Base-by-base conservation (phyloP, 2,329 filamentous ascomycete species). In the Grosmannia serpens region DNA sequence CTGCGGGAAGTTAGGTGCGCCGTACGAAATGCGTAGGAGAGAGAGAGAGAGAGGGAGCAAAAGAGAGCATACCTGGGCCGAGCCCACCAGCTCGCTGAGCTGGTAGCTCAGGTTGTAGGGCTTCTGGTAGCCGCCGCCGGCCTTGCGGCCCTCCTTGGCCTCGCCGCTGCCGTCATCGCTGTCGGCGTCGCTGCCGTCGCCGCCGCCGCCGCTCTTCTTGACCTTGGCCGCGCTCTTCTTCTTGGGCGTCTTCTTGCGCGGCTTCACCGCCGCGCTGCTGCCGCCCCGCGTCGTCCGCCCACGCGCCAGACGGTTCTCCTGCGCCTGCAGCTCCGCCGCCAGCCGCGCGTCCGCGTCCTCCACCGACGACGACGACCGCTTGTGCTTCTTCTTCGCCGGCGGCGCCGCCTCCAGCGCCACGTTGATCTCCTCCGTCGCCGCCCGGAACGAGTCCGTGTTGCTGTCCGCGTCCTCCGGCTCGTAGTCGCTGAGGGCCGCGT, bases 61-160 rank as follows among this genome's bases (percentile, higher is more conserved):
- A 33, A 13, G 13, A 26, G n/a, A 15, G n/a, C 22, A 26, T 24
- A 87, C 85, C 73, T 81, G 82, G 17, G 81, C 75, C 67, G 88
- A 86, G 53, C 87, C 87, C 59, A 87, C 81, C 24, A 94, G 75
- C 59, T 84, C 84, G 1, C 85, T 79, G 26, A 94, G 78, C 15
- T 86, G 80, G 56, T 78, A 76, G 64, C 87, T 91, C 53, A 94
- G 81, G 60, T 82, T 82, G 71, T 91, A 89, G 1, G 86, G 86
- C 74, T 91, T 91, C 77, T 96, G 91, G 68, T 99, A 99, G 3
- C 91, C 94, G 41, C 91, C 94, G 41, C 91, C 91, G 24, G 91
- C 88, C 67, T 91, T 96, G 64, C 88, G 84, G 75, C 89, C 88
- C 65, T 83, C 87, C 65, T 82, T 80, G 13, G 75, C 76, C 66